Evolutionary conservation across 2,329 filamentous ascomycete genomes (phyloP), one percentile per base, ranked within the genome.

Genomic region (Colletotrichum plurivorum): DNA sequence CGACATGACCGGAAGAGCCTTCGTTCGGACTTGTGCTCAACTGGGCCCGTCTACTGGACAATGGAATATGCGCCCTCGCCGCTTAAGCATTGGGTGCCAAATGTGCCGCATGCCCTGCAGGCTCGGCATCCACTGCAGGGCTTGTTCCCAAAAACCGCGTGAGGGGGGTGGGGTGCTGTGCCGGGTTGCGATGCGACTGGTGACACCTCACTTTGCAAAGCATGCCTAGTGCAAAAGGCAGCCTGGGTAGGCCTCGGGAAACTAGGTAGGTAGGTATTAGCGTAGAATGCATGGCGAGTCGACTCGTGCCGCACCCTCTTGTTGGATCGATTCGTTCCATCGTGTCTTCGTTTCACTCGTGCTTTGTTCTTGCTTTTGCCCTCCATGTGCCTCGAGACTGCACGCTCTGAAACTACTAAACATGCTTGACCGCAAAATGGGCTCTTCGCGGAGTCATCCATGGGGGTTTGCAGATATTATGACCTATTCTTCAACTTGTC

Each of bases 71-170:
- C 20, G 57, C 25, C 52, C n/a, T 58, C 53, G 60, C 18, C 49
- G 25, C 66, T 66, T 52, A 69, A 66, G 55, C 54, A 66, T 59
- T 69, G 48, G 66, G 39, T 45, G 62, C 31, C 61, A 69, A 60
- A 66, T 60, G 54, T 60, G 62, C 66, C 54, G 66, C 66, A 69
- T 56, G 66, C 18, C 65, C 60, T 64, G 65, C 65, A 59, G 61
- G 65, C 65, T 64, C 65, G 61, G 67, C 55, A 69, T 67, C 54
- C 62, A 60, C 62, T 61, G 63, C 62, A 68, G 53, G 54, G 54
- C 54, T 46, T 63, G 52, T 68, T 63, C 63, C 63, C 63, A 57
- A 53, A 51, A 53, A 51, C 22, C 45, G 56, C 49, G 18, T 63
- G 57, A 48, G 57, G 46, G 45, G 63, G 52, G 56, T 53, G 63